Evolutionary conservation across 257 asterid species (phyloP).

Genomic region (Nicotiana attenuata): DNA sequence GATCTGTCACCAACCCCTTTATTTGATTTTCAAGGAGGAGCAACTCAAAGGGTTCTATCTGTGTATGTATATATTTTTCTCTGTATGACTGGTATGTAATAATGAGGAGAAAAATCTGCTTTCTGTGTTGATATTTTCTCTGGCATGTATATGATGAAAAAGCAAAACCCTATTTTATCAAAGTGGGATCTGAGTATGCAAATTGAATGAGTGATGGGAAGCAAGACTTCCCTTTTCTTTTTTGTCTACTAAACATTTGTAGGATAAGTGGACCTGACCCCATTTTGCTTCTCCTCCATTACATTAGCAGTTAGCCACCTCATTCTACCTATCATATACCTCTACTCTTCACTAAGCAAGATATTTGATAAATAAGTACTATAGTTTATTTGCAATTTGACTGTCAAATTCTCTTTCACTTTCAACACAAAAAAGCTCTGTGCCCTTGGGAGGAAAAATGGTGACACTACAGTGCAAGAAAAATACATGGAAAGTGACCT

Average conservation of each 20-base stretch:
- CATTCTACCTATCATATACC: neutral
- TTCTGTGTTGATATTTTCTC: neutral
- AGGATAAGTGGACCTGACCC: slow-evolving; percentile 25
- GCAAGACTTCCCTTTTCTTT: slow-evolving; percentile 18
- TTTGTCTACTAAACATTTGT: slow-evolving; percentile 18
- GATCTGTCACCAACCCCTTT: slow-evolving; percentile 19
- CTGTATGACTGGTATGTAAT: neutral
- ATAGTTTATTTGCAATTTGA: neutral
- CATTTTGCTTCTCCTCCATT: neutral
- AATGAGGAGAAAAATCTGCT: slow-evolving; percentile 12
- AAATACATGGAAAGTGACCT: slow-evolving; percentile 28
- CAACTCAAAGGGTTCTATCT: neutral
- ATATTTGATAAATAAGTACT: neutral
- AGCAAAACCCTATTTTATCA: neutral
- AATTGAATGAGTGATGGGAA: slow-evolving; percentile 19
- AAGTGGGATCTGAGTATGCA: slow-evolving; percentile 32
- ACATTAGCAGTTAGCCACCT: neutral
- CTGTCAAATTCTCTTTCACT: neutral
- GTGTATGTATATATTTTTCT: neutral
- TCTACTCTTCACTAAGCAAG: neutral
- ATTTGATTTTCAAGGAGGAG: slow-evolving; percentile 17
- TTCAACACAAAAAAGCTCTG: neutral
- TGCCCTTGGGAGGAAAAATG: neutral
- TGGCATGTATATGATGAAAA: slow-evolving; percentile 1
- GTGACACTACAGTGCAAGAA: slow-evolving; percentile 9